Evolutionary conservation across 768 basidiomycete species (phyloP), one percentile per base, ranked within the genome.

Genomic region (Gloeopeniophorella convolvens): DNA sequence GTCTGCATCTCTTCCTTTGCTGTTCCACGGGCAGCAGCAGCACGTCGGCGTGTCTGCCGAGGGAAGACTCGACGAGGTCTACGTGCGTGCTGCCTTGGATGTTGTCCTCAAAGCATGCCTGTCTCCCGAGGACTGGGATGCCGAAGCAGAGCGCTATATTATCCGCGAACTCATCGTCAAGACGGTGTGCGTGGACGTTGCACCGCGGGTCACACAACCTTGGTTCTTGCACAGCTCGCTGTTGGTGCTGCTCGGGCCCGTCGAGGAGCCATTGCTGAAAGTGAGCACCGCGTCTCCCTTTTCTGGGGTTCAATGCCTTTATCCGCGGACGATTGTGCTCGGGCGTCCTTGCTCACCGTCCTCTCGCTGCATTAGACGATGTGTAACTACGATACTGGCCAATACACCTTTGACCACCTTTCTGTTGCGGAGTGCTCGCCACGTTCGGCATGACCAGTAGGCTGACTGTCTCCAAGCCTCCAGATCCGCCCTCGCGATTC

Each of bases 151-250:
- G 68, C 78, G 89, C n/a, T 73, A 78, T 53, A 85, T 97, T 51
- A 68, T 89, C 34, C 80, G 91, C 50, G 95, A 98, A 68, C 70
- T 96, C 32, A 60, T 95, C 26, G 77, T 90, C 60, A 85, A 87
- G 58, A 73, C 89, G 20, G 68, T 97, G 5, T 69, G 85, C 21
- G 61, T 85, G 18, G 63, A 58, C 15, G 57, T 71, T 3, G 63
- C 68, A 21, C 82, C 83, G 26, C 82, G 78, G 57, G 64, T 95
- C 43, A 77, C 80, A 5, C 85, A 96, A 63, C 86, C 89, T 0
- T 97, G 94, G 92, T 97, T 96, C 64, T 77, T 95, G 39, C 82
- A 91, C 50, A 80, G 73, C 60, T 61, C 76, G 3, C 70, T 86
- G 10, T 70, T 94, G 30, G 80, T 82, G 59, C 64, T 84, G 3